phyloP scores from a whole-genome alignment of 2,329 filamentous ascomycete species.

The Diaporthe sp. region DNA sequence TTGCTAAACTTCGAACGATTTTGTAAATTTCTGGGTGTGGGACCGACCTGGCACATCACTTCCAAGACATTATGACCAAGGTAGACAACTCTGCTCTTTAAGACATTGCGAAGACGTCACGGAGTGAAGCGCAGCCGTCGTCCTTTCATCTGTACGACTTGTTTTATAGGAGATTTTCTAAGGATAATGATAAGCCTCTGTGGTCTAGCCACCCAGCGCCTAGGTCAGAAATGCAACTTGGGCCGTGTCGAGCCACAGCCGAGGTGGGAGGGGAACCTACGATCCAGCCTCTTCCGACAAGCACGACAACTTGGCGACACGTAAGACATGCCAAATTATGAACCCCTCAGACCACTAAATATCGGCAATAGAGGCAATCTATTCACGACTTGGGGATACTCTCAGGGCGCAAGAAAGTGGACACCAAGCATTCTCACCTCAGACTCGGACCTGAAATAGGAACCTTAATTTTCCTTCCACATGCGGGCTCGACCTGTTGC shows the following conservation, averaged over 20 bases:
- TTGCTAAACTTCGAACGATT: too few species aligned
- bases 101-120: not conserved
- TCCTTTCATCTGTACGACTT: not conserved
- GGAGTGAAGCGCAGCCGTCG: too few species aligned
- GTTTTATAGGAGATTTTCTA: not conserved
- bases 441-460: constrained; percentile 1
- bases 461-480: constrained; percentile 14
- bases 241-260: not conserved
- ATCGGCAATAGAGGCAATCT: not conserved
- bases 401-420: not conserved
- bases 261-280: not conserved
- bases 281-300: not conserved
- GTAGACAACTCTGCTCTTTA: not conserved
- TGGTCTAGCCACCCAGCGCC: not conserved
- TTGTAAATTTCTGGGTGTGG: too few species aligned
- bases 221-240: not conserved
- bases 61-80: too few species aligned
- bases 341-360: not conserved
- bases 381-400: not conserved
- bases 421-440: not conserved
- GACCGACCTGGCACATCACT: not conserved
- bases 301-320: not conserved
- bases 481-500: not conserved
- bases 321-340: not conserved
- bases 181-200: too few species aligned